Evolutionary conservation across 257 asterid genomes (phyloP).

Genomic region (Rehmannia glutinosa): DNA sequence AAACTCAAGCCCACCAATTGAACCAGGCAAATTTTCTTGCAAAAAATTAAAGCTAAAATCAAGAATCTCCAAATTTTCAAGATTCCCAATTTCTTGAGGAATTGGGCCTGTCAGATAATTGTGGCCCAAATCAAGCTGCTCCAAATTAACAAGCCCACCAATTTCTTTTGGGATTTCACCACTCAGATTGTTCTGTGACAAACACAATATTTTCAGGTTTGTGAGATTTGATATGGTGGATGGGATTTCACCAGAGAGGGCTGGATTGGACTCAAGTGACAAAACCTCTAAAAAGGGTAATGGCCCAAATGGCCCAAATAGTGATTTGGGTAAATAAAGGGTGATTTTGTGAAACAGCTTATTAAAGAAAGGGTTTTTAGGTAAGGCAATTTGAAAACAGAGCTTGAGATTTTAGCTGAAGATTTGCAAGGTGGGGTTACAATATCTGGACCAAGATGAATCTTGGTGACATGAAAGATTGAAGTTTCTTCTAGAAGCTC

Average conservation of each 20-base stretch:
- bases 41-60: conserved; percentile 47
- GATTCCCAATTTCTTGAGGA: conserved; percentile 38
- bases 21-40: conserved; percentile 25
- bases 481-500: conserved; percentile 47
- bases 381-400: conserved; percentile 41
- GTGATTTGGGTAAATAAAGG: conserved; percentile 13
- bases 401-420: conserved; percentile 35
- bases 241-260: conserved; percentile 48
- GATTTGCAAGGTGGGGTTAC: conserved; percentile 43
- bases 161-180: conserved; percentile 48
- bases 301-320: conserved; percentile 25
- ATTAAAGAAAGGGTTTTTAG: conserved; percentile 56
- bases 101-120: conserved; percentile 42
- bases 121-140: conserved; percentile 53
- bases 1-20: conserved; percentile 25
- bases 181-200: conserved; percentile 50
- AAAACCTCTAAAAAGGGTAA: conserved; percentile 34
- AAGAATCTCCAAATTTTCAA: conserved; percentile 34
- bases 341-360: conserved; percentile 40
- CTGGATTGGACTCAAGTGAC: conserved; percentile 47
- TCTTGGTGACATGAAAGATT: conserved; percentile 53
- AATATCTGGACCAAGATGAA: conserved; percentile 48
- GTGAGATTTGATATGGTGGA: conserved; percentile 19
- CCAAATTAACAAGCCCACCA: conserved; percentile 25
- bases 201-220: conserved; percentile 21